Conservation (phyloP, 305 asterid species). For the Fraxinus platypoda region DNA sequence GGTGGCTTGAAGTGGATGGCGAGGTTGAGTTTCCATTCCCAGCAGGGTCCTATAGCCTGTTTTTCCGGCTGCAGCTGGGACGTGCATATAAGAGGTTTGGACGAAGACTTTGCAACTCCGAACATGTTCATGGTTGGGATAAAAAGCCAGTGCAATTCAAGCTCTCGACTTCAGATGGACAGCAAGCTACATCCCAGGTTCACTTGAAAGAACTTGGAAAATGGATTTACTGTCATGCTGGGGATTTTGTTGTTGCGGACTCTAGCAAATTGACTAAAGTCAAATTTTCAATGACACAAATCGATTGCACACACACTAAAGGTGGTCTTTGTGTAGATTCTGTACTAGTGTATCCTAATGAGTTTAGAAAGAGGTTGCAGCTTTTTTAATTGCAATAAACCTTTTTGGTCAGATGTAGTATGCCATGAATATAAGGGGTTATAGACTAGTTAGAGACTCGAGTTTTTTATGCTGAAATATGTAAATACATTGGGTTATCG, state of each 20-base stretch:
- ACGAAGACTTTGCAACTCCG: slow-evolving; percentile 54
- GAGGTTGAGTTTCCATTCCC: slow-evolving; percentile 89
- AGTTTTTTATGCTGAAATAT: background rate
- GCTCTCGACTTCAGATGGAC: slow-evolving; percentile 79
- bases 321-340: slow-evolving; percentile 95
- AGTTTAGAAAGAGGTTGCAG: slow-evolving; percentile 45
- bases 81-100: slow-evolving; percentile 62
- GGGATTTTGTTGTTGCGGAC: slow-evolving; percentile 57
- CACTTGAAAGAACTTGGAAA: slow-evolving; percentile 72
- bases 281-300: slow-evolving; percentile 88
- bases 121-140: slow-evolving; percentile 94
- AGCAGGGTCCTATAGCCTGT: slow-evolving; percentile 70
- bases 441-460: background rate
- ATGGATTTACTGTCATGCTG: slow-evolving; percentile 72
- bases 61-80: slow-evolving; percentile 76
- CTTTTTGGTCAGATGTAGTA: background rate
- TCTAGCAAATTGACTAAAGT: slow-evolving; percentile 51
- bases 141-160: slow-evolving; percentile 73
- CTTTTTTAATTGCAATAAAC: slow-evolving; percentile 34
- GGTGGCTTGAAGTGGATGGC: slow-evolving; percentile 96
- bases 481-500: background rate
- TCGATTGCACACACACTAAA: slow-evolving; percentile 91
- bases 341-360: slow-evolving; percentile 59
- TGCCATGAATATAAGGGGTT: background rate
- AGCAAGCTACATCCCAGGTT: slow-evolving; percentile 71